These are phyloP conservation scores for Stemphylium lycopersici DNA, from an alignment of 2,329 filamentous ascomycete genomes.

Conservation along the genomic window DNA sequence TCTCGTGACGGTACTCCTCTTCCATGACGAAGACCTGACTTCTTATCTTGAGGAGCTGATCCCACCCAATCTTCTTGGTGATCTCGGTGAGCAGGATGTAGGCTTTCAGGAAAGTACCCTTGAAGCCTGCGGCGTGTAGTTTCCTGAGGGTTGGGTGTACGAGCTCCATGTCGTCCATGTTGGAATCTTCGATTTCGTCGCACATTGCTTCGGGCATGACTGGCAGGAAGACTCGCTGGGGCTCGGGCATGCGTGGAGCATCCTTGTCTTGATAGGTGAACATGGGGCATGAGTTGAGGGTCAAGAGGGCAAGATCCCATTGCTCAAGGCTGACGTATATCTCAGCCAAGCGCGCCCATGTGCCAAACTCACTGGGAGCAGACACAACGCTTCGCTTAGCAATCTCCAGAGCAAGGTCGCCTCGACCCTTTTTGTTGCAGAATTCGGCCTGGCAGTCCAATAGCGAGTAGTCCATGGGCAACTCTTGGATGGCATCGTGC, in stretches of 20 bases:
- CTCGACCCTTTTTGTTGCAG: conserved; percentile 83
- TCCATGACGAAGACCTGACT: conserved; percentile 99
- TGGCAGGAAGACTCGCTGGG: conserved; percentile 84
- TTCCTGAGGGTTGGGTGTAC: conserved; percentile 87
- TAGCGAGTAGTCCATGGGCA: conserved; percentile 97
- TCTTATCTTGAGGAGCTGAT: conserved; percentile 89
- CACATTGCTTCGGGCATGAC: conserved; percentile 86
- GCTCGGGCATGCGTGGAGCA: conserved; percentile 90
- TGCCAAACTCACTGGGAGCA: conserved; percentile 94
- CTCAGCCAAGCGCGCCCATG: conserved; percentile 91
- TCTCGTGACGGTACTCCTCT: conserved; percentile 93
- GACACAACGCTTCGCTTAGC: conserved; percentile 94
- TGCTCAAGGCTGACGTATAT: conserved; percentile 94
- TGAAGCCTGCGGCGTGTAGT: conserved; percentile 86
- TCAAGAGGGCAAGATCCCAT: conserved; percentile 94
- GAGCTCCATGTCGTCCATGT: conserved; percentile 76
- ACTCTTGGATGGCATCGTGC: conserved; percentile 84
- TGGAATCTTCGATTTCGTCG: conserved; percentile 95
- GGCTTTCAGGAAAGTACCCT: conserved; percentile 93
- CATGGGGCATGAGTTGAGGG: conserved; percentile 98
- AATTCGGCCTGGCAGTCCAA: conserved; percentile 94
- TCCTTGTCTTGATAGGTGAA: conserved; percentile 99
- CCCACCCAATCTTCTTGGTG: conserved; percentile 96
- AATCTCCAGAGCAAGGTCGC: conserved; percentile 87
- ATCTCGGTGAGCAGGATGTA: conserved; percentile 95